Conservation (phyloP, 345 rosid species). For the Alliaria petiolata region DNA sequence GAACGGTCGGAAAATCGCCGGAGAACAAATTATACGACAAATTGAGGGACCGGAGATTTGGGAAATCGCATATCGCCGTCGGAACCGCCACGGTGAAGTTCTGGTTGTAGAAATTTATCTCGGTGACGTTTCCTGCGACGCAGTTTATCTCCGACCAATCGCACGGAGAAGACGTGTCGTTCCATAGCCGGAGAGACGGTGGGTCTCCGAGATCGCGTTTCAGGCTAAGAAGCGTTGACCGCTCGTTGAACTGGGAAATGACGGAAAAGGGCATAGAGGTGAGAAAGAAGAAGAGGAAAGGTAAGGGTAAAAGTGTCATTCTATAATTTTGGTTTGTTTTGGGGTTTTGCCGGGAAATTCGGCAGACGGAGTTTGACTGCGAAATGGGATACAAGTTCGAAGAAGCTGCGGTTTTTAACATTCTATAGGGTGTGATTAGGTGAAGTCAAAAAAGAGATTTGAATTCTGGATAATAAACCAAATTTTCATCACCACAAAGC, state of each 20-base stretch:
- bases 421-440: too few relatives aligned
- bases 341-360: slow-evolving; percentile 22
- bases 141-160: slow-evolving; percentile 57
- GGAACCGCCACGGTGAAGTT: slow-evolving; percentile 52
- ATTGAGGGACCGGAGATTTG: slow-evolving; percentile 42
- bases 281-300: slow-evolving; percentile 26
- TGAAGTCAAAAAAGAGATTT: neutral
- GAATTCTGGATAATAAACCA: neutral
- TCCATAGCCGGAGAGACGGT: slow-evolving; percentile 55
- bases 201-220: slow-evolving; percentile 61
- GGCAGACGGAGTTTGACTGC: slow-evolving; percentile 21
- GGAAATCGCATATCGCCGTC: slow-evolving; percentile 56
- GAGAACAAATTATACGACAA: slow-evolving; percentile 50
- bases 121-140: slow-evolving; percentile 41
- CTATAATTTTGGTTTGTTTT: slow-evolving; percentile 4
- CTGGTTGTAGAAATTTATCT: slow-evolving; percentile 27
- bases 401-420: neutral
- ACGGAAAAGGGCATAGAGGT: slow-evolving; percentile 36
- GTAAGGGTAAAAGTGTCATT: slow-evolving; percentile 39
- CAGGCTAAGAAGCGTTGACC: slow-evolving; percentile 47
- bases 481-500: too few relatives aligned
- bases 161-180: slow-evolving; percentile 55
- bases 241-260: slow-evolving; percentile 49
- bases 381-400: neutral
- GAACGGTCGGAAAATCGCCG: slow-evolving; percentile 53